Evolutionary conservation across 2,329 filamentous ascomycete genomes (phyloP), one percentile per base, ranked within the genome.

Genomic region (Gnomoniopsis smithogilvyi): DNA sequence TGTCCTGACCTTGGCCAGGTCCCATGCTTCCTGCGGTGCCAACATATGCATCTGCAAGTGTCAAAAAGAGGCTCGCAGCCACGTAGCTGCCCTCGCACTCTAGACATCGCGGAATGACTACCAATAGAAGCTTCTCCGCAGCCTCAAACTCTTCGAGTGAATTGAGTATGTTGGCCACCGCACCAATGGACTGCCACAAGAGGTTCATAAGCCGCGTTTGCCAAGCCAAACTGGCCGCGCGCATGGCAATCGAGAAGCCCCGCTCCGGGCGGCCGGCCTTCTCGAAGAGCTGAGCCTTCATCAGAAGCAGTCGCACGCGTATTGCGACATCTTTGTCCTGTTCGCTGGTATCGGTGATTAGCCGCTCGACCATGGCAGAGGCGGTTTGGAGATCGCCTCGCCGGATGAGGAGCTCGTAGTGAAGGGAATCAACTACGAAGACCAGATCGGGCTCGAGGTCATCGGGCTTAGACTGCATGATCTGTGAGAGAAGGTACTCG

Each of bases 11-110:
- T 6, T 47, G 49, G 11, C 47, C 36, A 14, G 34, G 30, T 19
- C 47, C 67, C 64, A 70, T 73, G 65, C 76, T 68, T 38, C 91
- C 88, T 0, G 91, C 91, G 62, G 90, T 74, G 0, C 92, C 92
- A 78, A 96, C 89, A 65, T 88, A 84, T 0, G 90, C 88, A 69
- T 96, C 92, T 0, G 85, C 90, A 3, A 96, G 80, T 22, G 85
- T 73, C 1, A 83, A 82, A 70, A 93, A 94, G 19, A 92, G 79
- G 22, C 78, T 80, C 0, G 87, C 92, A 0, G 81, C 80, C 15
- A 91, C 76, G 50, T 78, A 78, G 1, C 80, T 76, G 50, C 89
- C 84, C 54, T 87, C 84, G 53, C 84, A 85, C 72, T 96, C 91
- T 1, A 96, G 78, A 22, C 89, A 85, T 63, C 92, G 87, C 3